Base-by-base conservation (phyloP, 1,139 yeast species). In the Candida sp. region DNA sequence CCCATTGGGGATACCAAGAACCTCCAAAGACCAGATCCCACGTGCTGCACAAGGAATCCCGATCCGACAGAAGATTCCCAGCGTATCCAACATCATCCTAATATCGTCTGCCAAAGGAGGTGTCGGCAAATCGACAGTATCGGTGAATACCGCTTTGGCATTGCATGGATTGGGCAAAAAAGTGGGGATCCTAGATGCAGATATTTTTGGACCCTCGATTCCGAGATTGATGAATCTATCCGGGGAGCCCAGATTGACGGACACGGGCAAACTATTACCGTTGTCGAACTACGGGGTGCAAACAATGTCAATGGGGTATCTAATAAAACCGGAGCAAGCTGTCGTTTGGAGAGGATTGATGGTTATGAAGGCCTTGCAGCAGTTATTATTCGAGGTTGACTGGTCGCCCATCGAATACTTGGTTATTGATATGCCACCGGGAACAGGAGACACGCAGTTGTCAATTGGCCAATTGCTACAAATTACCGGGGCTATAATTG, bases 271-370 rank as follows among this genome's bases (percentile, higher is more conserved):
- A 58, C 70, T 90, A 5, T 64, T 86, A 0, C 97, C 97, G 0
- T 67, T 90, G 58, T 67, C 78, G n/a, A 90, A 90, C 61, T 89
- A 86, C 58, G 97, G 97, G 0, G 66, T 90, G 1, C 86, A 88
- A 58, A 84, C 94, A 4, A 90, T 90, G 97, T 89, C 96, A 0
- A 90, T 90, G 96, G 97, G 97, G 0, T 90, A 86, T 61, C 70
- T 90, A 58, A 81, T 90, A 1, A 71, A 78, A n/a, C 89, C 89
- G 28, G 83, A 77, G 40, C 78, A 79, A 46, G 91, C 96, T 0
- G 81, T 91, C 4, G 96, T 88, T 0, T 90, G 97, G 97, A 73
- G 97, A 54, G 97, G 97, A 0, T 68, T 90, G 43, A 84, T 90
- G 84, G 94, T 90, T 32, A 91, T 89, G 84, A 90, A 90, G 64